Evolutionary conservation across 352 stramenopile species (phyloP).

Genomic region (Aphanomyces stellatus): DNA sequence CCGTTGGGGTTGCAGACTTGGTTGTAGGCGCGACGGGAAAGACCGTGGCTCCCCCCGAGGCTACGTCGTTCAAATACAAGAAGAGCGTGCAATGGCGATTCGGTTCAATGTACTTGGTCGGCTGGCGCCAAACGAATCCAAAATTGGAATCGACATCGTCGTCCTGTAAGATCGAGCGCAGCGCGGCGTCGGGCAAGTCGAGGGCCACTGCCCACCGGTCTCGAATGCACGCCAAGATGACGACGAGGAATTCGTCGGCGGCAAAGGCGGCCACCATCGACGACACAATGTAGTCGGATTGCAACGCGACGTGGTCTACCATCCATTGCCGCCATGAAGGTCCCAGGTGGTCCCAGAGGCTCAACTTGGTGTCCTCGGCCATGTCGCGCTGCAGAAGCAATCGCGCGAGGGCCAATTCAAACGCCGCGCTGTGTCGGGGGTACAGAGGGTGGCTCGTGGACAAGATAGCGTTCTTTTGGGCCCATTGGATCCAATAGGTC

Average conservation of each 20-base stretch:
- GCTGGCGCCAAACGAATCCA: background rate
- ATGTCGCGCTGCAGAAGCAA: background rate
- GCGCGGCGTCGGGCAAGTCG: background rate
- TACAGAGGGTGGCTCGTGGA: conserved; percentile 4
- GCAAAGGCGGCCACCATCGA: conserved; percentile 6
- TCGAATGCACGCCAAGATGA: background rate
- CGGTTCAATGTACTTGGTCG: conserved; percentile 14
- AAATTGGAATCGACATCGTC: background rate
- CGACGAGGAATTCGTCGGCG: background rate
- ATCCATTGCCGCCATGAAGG: background rate
- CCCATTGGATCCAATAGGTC: conserved; percentile 8
- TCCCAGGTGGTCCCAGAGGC: background rate
- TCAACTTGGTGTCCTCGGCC: background rate
- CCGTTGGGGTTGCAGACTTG: background rate
- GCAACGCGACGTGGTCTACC: background rate
- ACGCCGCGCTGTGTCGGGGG: background rate
- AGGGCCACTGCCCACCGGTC: conserved; percentile 9
- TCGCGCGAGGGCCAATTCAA: background rate
- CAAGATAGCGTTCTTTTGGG: background rate
- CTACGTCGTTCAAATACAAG: conserved; percentile 79
- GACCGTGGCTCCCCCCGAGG: conserved; percentile 75
- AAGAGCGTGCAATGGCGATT: conserved; percentile 86
- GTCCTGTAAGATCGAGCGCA: background rate
- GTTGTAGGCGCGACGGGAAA: conserved; percentile 37
- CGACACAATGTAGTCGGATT: conserved; percentile 13